phyloP scores from a whole-genome alignment of 2,329 filamentous ascomycete species.

The Aspergillus sp. region DNA sequence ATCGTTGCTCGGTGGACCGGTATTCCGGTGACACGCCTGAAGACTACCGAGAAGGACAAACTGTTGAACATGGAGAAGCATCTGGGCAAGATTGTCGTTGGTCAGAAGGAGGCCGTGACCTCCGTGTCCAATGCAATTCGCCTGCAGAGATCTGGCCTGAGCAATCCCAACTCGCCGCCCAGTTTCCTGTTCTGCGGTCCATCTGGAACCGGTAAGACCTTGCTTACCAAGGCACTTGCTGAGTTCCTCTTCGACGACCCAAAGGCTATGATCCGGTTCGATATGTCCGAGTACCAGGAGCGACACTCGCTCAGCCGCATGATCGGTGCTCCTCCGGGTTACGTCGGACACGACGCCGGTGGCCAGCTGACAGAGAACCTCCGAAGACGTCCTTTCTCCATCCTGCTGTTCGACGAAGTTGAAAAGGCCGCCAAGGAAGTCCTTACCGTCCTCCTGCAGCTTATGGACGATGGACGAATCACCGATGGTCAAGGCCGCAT shows the following conservation, averaged over 20 bases:
- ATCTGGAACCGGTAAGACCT: constrained; percentile 95
- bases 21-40: constrained; percentile 90
- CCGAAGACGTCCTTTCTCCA: constrained; percentile 93
- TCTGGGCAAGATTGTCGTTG: constrained; percentile 80
- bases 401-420: constrained; percentile 94
- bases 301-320: constrained; percentile 92
- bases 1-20: constrained; percentile 98
- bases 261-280: constrained; percentile 97
- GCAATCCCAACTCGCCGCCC: constrained; percentile 93
- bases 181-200: constrained; percentile 99
- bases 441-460: constrained; percentile 92
- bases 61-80: constrained; percentile 94
- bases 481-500: constrained; percentile 96
- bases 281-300: constrained; percentile 99
- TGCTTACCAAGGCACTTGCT: constrained; percentile 93
- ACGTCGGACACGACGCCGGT: constrained; percentile 93
- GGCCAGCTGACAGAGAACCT: constrained; percentile 94
- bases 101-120: constrained; percentile 88
- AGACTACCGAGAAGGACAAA: constrained; percentile 96
- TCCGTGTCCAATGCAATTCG: constrained; percentile 96
- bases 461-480: constrained; percentile 98
- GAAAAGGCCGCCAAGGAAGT: constrained; percentile 99
- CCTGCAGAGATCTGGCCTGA: constrained; percentile 87
- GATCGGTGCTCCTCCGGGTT: constrained; percentile 96
- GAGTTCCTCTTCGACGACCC: constrained; percentile 98